Evolutionary conservation across 345 rosid species (phyloP), one percentile per base, ranked within the genome.

Genomic region (Schrenkiella parvula): DNA sequence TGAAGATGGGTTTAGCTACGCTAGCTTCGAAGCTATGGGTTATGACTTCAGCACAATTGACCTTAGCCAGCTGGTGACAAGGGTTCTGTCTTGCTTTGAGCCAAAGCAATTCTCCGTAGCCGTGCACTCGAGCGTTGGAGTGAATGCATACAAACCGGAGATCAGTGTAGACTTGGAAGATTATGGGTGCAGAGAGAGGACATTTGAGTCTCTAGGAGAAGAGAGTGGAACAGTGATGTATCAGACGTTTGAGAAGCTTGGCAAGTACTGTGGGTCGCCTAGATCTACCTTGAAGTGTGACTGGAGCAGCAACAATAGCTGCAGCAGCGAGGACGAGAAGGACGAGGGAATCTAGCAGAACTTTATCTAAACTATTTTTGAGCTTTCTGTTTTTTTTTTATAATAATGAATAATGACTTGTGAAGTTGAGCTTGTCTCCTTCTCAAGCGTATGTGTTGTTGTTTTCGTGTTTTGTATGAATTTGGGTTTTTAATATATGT

Each of bases 1-100:
- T 7, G 99, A 91, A 62, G 99, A 87, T 17, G 96, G 96, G 57
- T 95, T 91, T 72, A 95, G 99, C 71, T 95, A 95, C 61, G 97
- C 99, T 0, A 95, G 99, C 73, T 95, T 95, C 2, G 97, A 95
- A 80, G 82, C 93, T 3, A 82, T 78, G 39, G 97, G 99, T n/a
- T 95, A 95, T 54, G 82, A 91, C 70, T 75, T 88, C 3, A 67
- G 71, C 56, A 76, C 31, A 2, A 32, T 80, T 39, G 82, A 82
- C 57, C 66, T 83, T 68, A 72, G 60, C 38, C 77, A 70, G 64
- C 59, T 95, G 72, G 76, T 95, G 44, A 77, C 85, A 26, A 89
- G 96, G 86, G 96, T 91, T 4, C 79, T 89, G 58, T 85, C 78
- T 51, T 95, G 96, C 84, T 91, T 95, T 21, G 72, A 84, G 60